phyloP scores from a whole-genome alignment of 441 rosid genomes.

The Populus tomentosa region DNA sequence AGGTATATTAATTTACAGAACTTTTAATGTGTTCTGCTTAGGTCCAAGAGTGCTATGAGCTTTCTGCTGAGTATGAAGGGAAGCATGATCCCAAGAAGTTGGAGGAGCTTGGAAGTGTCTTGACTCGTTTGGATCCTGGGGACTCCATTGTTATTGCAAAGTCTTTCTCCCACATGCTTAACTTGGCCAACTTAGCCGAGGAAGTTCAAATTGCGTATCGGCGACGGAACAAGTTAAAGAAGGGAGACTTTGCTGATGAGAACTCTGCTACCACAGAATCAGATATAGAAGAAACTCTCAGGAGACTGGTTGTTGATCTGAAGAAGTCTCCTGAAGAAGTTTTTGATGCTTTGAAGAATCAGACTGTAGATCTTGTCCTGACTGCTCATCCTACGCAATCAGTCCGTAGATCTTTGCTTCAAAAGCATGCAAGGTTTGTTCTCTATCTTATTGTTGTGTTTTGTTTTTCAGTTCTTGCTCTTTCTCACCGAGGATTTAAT shows the following conservation, averaged over 20 bases:
- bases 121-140: slow-evolving; percentile 89
- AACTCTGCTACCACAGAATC: slow-evolving; percentile 88
- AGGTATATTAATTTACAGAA: not conserved
- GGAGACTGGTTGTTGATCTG: slow-evolving; percentile 65
- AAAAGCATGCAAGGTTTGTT: slow-evolving; percentile 81
- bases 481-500: not conserved
- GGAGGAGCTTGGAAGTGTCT: slow-evolving; percentile 30
- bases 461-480: not conserved
- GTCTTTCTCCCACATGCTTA: slow-evolving; percentile 91
- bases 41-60: slow-evolving; percentile 47
- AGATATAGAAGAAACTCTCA: slow-evolving; percentile 84
- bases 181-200: slow-evolving; percentile 89
- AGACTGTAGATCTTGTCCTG: slow-evolving; percentile 92
- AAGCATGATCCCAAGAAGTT: too few species aligned
- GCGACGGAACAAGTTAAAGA: slow-evolving; percentile 24
- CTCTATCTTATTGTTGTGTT: not conserved
- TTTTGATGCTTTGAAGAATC: slow-evolving; percentile 89
- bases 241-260: slow-evolving; percentile 85
- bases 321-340: slow-evolving; percentile 88
- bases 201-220: slow-evolving; percentile 88
- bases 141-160: slow-evolving; percentile 88
- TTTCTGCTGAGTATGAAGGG: too few species aligned
- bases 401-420: slow-evolving; percentile 88
- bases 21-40: slow-evolving; percentile 21
- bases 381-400: slow-evolving; percentile 99